Percentiles rank a stretch among this genome's conserved stretches.
These are phyloP conservation scores for Mytilinidion resinicola DNA, from an alignment of 495 filamentous ascomycete species.

Conservation along the genomic window DNA sequence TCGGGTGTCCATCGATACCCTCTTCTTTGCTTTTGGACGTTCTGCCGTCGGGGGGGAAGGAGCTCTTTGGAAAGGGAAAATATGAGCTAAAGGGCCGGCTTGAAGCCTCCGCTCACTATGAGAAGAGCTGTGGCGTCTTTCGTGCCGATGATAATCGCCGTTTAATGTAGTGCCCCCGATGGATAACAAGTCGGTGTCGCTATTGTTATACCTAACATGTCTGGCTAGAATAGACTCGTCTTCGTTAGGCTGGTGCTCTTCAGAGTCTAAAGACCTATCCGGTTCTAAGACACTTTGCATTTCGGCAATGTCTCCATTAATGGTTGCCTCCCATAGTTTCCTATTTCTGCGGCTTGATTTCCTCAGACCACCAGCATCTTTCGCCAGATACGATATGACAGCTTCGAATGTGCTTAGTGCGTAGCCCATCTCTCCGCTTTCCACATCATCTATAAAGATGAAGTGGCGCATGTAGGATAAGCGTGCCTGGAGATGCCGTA, in stretches of 20 bases:
- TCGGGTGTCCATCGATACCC: conserved; percentile 78
- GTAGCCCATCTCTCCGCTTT: conserved; percentile 95
- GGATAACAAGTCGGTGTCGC: conserved; percentile 11
- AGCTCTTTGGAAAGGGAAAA: conserved; percentile 74
- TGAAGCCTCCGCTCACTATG: background rate
- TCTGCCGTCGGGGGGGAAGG: conserved; percentile 45
- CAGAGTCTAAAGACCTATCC: conserved; percentile 15
- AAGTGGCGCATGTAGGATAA: conserved; percentile 91
- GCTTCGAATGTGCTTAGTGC: conserved; percentile 95
- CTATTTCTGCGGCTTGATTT: conserved; percentile 81
- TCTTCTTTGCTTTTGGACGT: conserved; percentile 49
- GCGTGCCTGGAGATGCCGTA: conserved; percentile 80
- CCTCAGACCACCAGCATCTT: conserved; percentile 72
- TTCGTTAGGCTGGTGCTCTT: conserved; percentile 1
- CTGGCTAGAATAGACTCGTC: background rate
- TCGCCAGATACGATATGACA: conserved; percentile 82
- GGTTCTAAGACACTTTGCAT: conserved; percentile 77
- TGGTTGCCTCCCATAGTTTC: conserved; percentile 80
- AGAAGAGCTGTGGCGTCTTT: conserved; percentile 1
- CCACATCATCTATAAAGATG: conserved; percentile 94
- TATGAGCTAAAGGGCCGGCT: conserved; percentile 61
- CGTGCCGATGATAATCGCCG: conserved; percentile 10
- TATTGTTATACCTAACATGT: conserved; percentile 19
- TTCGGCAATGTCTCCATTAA: conserved; percentile 62
- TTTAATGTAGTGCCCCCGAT: conserved; percentile 12